Conservation (phyloP, 2,329 filamentous ascomycete genomes). For the Talaromyces amestolkiae region DNA sequence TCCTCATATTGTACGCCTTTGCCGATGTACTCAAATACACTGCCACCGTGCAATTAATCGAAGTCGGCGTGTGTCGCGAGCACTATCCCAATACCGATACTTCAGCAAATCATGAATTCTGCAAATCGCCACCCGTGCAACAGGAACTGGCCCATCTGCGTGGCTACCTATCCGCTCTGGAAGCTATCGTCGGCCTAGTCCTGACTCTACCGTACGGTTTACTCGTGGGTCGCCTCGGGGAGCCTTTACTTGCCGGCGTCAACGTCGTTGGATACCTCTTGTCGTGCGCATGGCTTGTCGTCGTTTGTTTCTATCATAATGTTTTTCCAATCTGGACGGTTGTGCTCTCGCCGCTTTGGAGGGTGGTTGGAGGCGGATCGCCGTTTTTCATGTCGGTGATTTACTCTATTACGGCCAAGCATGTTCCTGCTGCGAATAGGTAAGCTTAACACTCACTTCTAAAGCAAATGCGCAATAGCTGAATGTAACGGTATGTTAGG, state of each 20-base stretch:
- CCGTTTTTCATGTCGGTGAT: slow-evolving; percentile 6
- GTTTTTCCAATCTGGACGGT: slow-evolving; percentile 2
- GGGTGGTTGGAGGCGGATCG: neutral
- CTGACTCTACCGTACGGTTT: slow-evolving; percentile 6
- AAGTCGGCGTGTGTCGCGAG: slow-evolving; percentile 9
- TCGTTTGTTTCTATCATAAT: slow-evolving; percentile 8
- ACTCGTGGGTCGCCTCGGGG: slow-evolving; percentile 1
- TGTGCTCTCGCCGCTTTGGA: slow-evolving; percentile 8
- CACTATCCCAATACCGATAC: neutral
- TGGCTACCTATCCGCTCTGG: slow-evolving; percentile 1
- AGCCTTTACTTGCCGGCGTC: slow-evolving; percentile 5
- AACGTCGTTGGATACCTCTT: slow-evolving; percentile 7
- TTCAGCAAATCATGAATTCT: neutral
- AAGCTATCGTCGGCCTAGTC: slow-evolving; percentile 3
- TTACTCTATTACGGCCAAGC: slow-evolving; percentile 4
- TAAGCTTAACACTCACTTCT: neutral
- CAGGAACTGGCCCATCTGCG: slow-evolving; percentile 1
- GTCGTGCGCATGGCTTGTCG: slow-evolving; percentile 3
- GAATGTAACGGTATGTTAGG: neutral
- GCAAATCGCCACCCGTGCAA: slow-evolving; percentile 6
- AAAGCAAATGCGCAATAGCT: too few relatives aligned
- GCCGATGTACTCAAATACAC: slow-evolving; percentile 10
- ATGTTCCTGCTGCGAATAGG: slow-evolving; percentile 3
- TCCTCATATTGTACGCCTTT: slow-evolving; percentile 7
- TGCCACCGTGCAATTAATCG: slow-evolving; percentile 5